Evolutionary conservation across 371 early-diverging fungal genomes (phyloP).

Genomic region (Apophysomyces variabilis): DNA sequence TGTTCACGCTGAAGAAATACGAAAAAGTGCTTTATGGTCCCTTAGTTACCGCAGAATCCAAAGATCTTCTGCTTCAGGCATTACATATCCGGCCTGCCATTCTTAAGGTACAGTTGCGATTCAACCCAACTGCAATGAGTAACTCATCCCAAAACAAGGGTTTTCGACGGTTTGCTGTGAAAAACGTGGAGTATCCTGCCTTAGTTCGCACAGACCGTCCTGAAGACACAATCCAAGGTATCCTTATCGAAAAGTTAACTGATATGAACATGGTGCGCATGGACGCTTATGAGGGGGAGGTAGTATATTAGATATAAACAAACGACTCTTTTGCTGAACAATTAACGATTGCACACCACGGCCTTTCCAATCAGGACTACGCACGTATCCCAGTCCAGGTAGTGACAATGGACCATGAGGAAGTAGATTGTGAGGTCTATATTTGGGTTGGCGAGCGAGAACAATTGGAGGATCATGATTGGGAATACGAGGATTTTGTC

Average conservation of each 20-base stretch:
- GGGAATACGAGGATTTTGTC: slow-evolving; percentile 32
- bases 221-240: slow-evolving; percentile 32
- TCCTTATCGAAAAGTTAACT: slow-evolving; percentile 35
- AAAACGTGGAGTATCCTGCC: slow-evolving; percentile 41
- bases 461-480: slow-evolving; percentile 32
- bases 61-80: slow-evolving; percentile 21
- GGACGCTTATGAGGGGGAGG: slow-evolving; percentile 50
- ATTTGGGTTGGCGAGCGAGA: slow-evolving; percentile 37
- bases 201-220: slow-evolving; percentile 29
- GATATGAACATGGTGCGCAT: slow-evolving; percentile 30
- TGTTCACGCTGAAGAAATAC: background rate
- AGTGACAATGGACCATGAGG: background rate
- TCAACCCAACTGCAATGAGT: background rate
- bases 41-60: slow-evolving; percentile 17
- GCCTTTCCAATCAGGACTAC: slow-evolving; percentile 32
- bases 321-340: too few species aligned
- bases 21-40: slow-evolving; percentile 42
- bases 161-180: slow-evolving; percentile 37
- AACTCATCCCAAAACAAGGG: slow-evolving; percentile 25
- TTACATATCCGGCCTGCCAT: slow-evolving; percentile 29
- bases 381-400: slow-evolving; percentile 31
- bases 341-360: too few species aligned
- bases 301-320: slow-evolving; percentile 9
- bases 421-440: slow-evolving; percentile 34
- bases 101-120: slow-evolving; percentile 28